These are phyloP conservation scores for Claviceps sp. DNA, from an alignment of 2,329 filamentous ascomycete genomes.

Conservation along the genomic window DNA sequence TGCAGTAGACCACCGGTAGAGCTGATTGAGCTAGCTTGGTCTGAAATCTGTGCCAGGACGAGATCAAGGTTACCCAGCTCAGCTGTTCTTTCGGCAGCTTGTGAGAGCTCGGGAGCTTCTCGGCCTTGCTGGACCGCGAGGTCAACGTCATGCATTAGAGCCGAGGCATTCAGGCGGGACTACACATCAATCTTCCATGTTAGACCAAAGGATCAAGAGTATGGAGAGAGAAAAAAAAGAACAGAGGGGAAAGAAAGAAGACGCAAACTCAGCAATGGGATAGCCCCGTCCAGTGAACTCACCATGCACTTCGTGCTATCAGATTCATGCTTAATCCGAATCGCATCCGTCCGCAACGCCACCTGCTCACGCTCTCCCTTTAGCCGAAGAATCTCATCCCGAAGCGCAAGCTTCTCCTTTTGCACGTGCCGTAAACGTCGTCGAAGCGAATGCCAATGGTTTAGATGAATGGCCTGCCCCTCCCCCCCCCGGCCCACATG, in stretches of 20 bases:
- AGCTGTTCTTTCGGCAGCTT: constrained; percentile 32
- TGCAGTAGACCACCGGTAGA: constrained; percentile 38
- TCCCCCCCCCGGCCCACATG: background rate
- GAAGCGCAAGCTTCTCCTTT: constrained; percentile 40
- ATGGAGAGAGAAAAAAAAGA: background rate
- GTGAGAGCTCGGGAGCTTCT: constrained; percentile 32
- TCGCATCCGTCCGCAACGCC: constrained; percentile 46
- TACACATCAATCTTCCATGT: constrained; percentile 1
- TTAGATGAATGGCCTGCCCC: constrained; percentile 41
- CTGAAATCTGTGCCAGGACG: constrained; percentile 38
- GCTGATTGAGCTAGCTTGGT: constrained; percentile 36
- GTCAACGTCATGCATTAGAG: constrained; percentile 48
- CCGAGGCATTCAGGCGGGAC: constrained; percentile 40
- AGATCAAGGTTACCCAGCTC: constrained; percentile 45
- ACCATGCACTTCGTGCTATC: constrained; percentile 39
- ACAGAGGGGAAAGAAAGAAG: background rate
- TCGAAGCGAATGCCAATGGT: constrained; percentile 42
- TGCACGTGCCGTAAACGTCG: constrained; percentile 44
- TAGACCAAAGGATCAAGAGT: background rate
- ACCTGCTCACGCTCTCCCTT: constrained; percentile 48
- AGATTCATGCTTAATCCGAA: constrained; percentile 45
- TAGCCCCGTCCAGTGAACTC: constrained; percentile 10
- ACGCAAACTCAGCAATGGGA: too few species aligned
- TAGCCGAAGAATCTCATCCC: constrained; percentile 46
- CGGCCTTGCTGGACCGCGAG: constrained; percentile 39